Evolutionary conservation across 306 rosid genomes (phyloP).

Genomic region (Lathyrus sativus): DNA sequence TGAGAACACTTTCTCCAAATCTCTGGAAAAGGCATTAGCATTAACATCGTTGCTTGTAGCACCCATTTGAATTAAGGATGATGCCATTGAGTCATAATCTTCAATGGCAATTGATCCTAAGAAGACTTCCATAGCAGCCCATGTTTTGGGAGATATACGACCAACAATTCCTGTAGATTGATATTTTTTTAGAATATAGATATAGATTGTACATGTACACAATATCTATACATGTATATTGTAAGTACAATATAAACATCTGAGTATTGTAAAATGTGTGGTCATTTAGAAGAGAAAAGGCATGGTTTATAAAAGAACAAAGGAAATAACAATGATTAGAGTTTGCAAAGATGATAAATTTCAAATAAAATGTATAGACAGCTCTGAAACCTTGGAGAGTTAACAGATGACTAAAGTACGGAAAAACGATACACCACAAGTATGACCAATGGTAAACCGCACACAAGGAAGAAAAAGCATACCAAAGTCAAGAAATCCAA

Average conservation of each 20-base stretch:
- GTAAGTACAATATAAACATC: not conserved
- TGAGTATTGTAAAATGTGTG: not conserved
- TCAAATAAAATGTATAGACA: slow-evolving; percentile 11
- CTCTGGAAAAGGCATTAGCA: slow-evolving; percentile 72
- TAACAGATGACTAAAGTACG: slow-evolving; percentile 20
- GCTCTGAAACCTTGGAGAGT: slow-evolving; percentile 18
- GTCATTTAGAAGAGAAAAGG: not conserved
- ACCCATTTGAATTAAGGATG: slow-evolving; percentile 95
- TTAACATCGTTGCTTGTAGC: slow-evolving; percentile 76
- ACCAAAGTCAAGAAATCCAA: slow-evolving; percentile 98
- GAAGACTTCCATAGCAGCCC: slow-evolving; percentile 96
- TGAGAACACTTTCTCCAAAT: slow-evolving; percentile 82
- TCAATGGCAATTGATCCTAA: slow-evolving; percentile 81
- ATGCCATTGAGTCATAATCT: slow-evolving; percentile 92
- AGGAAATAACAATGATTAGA: slow-evolving; percentile 8
- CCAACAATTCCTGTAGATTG: slow-evolving; percentile 84
- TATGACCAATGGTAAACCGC: slow-evolving; percentile 29
- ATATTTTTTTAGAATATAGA: slow-evolving; percentile 9
- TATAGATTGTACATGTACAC: slow-evolving; percentile 25
- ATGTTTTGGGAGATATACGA: slow-evolving; percentile 83
- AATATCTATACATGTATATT: not conserved
- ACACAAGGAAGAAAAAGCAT: slow-evolving; percentile 37
- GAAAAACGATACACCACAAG: slow-evolving; percentile 24
- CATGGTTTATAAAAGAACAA: not conserved
- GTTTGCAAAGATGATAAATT: slow-evolving; percentile 18